Percentiles rank a stretch among this genome's conserved stretches.
These are phyloP conservation scores for Dipteronia sinensis DNA, from an alignment of 345 rosid genomes.

Conservation along the genomic window DNA sequence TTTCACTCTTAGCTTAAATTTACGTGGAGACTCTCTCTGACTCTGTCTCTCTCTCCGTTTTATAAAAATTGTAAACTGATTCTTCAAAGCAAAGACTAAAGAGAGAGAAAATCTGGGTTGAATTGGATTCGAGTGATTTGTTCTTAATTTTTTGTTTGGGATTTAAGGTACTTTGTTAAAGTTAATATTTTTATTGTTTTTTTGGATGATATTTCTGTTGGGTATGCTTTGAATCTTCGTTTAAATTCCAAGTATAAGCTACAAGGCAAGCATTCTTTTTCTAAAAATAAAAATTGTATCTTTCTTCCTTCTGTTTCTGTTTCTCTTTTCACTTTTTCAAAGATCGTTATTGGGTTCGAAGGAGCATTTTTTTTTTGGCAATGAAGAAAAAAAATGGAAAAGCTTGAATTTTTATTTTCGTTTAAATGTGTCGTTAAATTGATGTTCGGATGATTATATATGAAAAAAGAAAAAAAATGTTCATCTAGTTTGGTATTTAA, in stretches of 20 bases:
- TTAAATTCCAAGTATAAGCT: conserved; percentile 30
- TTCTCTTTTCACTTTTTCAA: not conserved
- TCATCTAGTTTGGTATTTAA: not conserved
- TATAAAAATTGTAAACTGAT: not conserved
- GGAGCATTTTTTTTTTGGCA: conserved; percentile 1
- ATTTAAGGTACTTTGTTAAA: conserved; percentile 26
- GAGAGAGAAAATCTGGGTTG: conserved; percentile 16
- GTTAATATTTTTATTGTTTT: not conserved
- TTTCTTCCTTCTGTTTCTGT: not conserved
- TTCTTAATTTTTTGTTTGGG: not conserved
- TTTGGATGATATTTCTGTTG: not conserved
- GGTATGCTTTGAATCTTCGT: conserved; percentile 37
- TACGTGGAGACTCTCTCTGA: not conserved
- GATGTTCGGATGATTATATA: not conserved
- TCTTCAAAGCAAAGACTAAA: conserved; percentile 14
- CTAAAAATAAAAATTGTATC: not conserved
- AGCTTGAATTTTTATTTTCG: not conserved
- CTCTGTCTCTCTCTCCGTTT: not conserved
- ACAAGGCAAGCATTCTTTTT: conserved; percentile 26
- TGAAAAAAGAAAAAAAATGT: not conserved
- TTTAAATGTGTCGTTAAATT: not conserved
- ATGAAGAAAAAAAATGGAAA: conserved; percentile 6
- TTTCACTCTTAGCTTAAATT: not conserved
- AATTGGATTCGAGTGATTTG: conserved; percentile 5
- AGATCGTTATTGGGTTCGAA: not conserved